Evolutionary conservation across 371 early-diverging fungal species (phyloP), one percentile per base, ranked within the genome.

Genomic region (Mortierella sp.): DNA sequence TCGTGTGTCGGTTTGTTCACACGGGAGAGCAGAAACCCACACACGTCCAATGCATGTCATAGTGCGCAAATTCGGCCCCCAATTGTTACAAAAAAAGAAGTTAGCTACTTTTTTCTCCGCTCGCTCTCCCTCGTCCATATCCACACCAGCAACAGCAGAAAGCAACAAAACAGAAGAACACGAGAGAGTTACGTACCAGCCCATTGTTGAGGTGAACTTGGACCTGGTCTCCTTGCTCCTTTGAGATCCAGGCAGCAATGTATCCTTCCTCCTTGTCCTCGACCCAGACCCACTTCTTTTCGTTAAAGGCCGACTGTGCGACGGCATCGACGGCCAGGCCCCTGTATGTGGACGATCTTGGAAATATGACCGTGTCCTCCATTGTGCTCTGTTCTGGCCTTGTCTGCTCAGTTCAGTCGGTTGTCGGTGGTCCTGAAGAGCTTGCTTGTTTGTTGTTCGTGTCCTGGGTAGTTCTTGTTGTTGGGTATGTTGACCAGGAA

Each of bases 251-350:
- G 6, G 95, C 99, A 43, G 95, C 90, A 24, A 97, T 87, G 88
- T 96, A 99, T 11, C 96, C 98, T 76, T 98, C 95, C 24, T 95
- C 91, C 59, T 93, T 94, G 89, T 98, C 96, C 72, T 96, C 93
- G 37, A 99, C 95, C 99, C 98, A 99, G 28, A 98, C 96, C 97
- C 97, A 99, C 69, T 94, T 97, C 89, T 96, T 95, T 78, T 97
- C 96, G 69, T 93, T 93, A 88, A 95, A 96, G 61, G 92, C 92
- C 10, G 95, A 93, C 86, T 94, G 94, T 37, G 92, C 93, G 3
- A 96, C 92, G 5, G 95, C 93, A 84, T 96, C 96, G 64, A 90
- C 80, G 13, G 90, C 91, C 48, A 87, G 87, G 71, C 87, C 84
- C 19, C 88, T 78, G 54, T 85, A 78, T 44, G 72, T 53, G 13